Percentiles rank a stretch among this genome's conserved stretches.
Evolutionary conservation across 129 eudicot genomes (phyloP).

Genomic region (Flaveria ramosissima): DNA sequence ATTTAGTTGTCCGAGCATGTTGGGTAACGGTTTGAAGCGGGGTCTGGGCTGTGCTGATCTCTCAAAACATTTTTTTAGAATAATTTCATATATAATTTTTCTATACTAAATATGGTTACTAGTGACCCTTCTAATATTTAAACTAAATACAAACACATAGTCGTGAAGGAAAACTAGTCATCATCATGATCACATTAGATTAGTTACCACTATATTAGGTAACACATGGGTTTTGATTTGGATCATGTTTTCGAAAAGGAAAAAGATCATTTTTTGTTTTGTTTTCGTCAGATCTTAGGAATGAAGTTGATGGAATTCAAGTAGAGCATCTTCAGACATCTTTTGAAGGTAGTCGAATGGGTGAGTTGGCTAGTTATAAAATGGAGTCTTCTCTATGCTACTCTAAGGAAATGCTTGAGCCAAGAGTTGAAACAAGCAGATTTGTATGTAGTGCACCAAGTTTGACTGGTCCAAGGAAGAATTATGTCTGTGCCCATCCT

Average conservation of each 20-base stretch:
- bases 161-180: not conserved
- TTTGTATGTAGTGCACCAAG: conserved; percentile 7
- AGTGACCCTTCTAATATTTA: not conserved
- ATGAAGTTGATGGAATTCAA: not conserved
- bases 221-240: not conserved
- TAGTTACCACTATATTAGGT: not conserved
- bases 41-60: not conserved
- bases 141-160: not conserved
- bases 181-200: not conserved
- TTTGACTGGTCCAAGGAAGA: conserved; percentile 25
- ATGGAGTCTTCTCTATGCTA: conserved; percentile 10
- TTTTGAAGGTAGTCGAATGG: conserved; percentile 14
- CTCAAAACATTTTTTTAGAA: not conserved
- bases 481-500: conserved; percentile 52
- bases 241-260: not conserved
- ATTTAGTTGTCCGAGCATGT: not conserved
- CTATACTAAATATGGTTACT: not conserved
- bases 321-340: not conserved
- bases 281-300: conserved; percentile 27
- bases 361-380: conserved; percentile 30
- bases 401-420: not conserved
- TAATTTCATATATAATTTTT: not conserved
- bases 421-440: conserved; percentile 29
- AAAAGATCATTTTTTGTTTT: not conserved
- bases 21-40: not conserved